Evolutionary conservation across 2,329 filamentous ascomycete species (phyloP), one percentile per base, ranked within the genome.

Genomic region (Pestalotiopsis sp.): DNA sequence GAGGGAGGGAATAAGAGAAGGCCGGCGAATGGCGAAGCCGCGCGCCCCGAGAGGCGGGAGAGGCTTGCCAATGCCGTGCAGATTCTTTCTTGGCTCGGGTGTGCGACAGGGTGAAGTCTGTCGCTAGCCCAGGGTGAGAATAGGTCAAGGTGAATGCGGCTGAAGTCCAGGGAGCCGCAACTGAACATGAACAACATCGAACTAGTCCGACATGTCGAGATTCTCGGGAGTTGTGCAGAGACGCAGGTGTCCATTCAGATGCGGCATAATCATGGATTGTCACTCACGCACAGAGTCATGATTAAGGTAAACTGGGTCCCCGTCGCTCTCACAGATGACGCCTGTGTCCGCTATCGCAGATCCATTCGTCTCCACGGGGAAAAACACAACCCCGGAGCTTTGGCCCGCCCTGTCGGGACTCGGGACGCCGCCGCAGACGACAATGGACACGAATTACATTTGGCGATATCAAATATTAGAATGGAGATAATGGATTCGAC

Each of bases 341-440:
- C 57, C 23, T 14, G 45, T 52, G 45, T 52, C 45, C 45, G 45
- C 45, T 52, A 52, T 52, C 45, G 45, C 45, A n/a, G 45, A 52
- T 52, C 17, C 17, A n/a, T 36, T 20, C 13, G 63, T 66, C 63
- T 66, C 63, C 63, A 66, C 63, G 45, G 63, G 63, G 63, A 66
- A 66, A 66, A 66, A 66, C 63, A 31, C 63, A 66, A 56, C 45
- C 63, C 63, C 63, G 63, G 63, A 56, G 41, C 17, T 66, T 66
- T 38, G 36, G 61, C 61, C 63, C 63, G 41, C 25, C 40, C 12
- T 23, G 20, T n/a, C 20, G 23, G 63, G 63, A 20, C 31, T 45
- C 63, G 23, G 25, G 49, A 66, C 14, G 13, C 31, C n/a, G 25
- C 36, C n/a, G n/a, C 13, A 20, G 40, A 45, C 25, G 31, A 66